Conservation (phyloP, 2,329 filamentous ascomycete species). For the Xylaria multiplex region DNA sequence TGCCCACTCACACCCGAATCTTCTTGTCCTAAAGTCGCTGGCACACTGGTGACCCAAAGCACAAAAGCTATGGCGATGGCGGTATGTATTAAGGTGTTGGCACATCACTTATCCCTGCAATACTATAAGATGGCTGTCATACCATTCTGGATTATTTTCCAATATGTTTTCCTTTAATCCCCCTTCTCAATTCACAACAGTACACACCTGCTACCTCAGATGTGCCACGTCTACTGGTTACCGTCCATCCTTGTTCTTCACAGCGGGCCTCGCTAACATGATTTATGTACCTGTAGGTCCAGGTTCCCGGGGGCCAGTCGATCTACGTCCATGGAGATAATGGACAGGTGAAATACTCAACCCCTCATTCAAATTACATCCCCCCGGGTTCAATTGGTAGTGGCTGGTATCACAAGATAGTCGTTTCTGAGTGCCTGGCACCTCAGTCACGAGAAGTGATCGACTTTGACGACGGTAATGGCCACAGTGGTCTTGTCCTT, state of each 20-base stretch:
- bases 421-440: constrained; percentile 43
- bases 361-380: constrained; percentile 62
- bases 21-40: constrained; percentile 41
- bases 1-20: constrained; percentile 36
- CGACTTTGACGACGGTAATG: constrained; percentile 47
- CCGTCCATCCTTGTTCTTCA: background rate
- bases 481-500: constrained; percentile 44
- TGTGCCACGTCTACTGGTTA: background rate
- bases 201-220: background rate
- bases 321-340: constrained; percentile 62
- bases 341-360: constrained; percentile 66
- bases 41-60: constrained; percentile 42
- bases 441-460: constrained; percentile 36
- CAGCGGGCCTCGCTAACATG: background rate
- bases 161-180: background rate
- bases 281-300: constrained; percentile 49
- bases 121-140: background rate
- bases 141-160: background rate
- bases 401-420: constrained; percentile 56
- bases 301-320: constrained; percentile 71
- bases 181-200: background rate
- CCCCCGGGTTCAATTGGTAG: constrained; percentile 61
- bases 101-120: background rate
- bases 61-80: constrained; percentile 45
- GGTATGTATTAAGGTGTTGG: constrained; percentile 33